Percentiles rank a stretch among this genome's conserved stretches.
Evolutionary conservation across 257 asterid genomes (phyloP).

Genomic region (Jacaranda mimosifolia): DNA sequence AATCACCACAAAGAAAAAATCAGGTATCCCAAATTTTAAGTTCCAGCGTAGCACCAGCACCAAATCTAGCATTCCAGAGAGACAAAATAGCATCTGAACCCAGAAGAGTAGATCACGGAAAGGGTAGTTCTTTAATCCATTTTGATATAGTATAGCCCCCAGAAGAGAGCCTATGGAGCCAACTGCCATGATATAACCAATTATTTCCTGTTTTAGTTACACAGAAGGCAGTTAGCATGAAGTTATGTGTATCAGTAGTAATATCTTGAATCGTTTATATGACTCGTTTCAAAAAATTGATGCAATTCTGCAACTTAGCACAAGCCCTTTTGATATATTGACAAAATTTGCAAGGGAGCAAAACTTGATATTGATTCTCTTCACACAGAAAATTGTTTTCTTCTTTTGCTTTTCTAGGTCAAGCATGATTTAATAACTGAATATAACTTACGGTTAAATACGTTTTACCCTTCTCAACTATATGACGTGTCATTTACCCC

Average conservation of each 20-base stretch:
- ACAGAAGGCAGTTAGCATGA: not conserved
- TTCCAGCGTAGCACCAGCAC: conserved; percentile 79
- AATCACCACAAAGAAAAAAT: conserved; percentile 68
- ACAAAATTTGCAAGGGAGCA: too few relatives aligned
- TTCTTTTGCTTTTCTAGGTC: too few relatives aligned
- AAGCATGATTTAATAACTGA: too few relatives aligned
- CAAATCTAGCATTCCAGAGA: conserved; percentile 85
- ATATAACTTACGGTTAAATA: too few relatives aligned
- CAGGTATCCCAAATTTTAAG: conserved; percentile 75
- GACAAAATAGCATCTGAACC: conserved; percentile 75
- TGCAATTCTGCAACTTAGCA: not conserved
- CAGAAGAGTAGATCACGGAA: conserved; percentile 82
- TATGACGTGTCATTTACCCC: too few relatives aligned
- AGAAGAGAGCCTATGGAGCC: conserved; percentile 85
- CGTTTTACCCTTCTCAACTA: too few relatives aligned
- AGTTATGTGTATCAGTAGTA: not conserved
- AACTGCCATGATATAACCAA: conserved; percentile 81
- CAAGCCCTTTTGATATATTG: too few relatives aligned
- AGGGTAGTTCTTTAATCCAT: conserved; percentile 70
- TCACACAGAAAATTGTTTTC: too few relatives aligned
- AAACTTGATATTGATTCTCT: too few relatives aligned
- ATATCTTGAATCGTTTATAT: not conserved
- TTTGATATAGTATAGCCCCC: conserved; percentile 79
- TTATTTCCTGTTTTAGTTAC: conserved; percentile 62
- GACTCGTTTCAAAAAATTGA: not conserved